These are phyloP conservation scores for Penicillium maclennaniae DNA, from an alignment of 495 filamentous ascomycete genomes.

Conservation along the genomic window DNA sequence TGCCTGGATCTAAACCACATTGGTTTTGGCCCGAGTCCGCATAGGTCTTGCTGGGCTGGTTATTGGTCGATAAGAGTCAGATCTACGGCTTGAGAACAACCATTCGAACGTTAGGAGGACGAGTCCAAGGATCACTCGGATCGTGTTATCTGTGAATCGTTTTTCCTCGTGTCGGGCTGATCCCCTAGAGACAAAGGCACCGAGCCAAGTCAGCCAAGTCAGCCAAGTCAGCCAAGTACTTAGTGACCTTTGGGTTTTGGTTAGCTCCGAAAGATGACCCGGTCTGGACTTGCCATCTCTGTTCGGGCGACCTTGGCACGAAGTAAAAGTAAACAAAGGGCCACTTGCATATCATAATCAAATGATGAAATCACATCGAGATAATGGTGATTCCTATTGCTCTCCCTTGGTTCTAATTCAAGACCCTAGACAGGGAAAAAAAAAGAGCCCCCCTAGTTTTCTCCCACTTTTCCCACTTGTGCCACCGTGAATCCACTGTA, in stretches of 20 bases:
- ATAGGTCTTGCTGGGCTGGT: not conserved
- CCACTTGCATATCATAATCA: not conserved
- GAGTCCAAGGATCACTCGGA: not conserved
- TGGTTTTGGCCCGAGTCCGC: not conserved
- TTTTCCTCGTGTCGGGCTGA: not conserved
- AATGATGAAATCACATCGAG: not conserved
- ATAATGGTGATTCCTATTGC: not conserved
- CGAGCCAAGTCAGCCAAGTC: not conserved
- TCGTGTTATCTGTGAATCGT: not conserved
- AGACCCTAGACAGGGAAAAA: not conserved
- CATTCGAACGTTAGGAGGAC: not conserved
- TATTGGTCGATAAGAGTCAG: slow-evolving; percentile 8
- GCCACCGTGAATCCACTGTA: not conserved
- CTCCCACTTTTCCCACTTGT: not conserved
- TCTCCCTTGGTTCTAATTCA: not conserved
- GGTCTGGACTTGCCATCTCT: not conserved
- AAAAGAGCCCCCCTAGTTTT: too few species aligned
- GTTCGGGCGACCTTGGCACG: not conserved
- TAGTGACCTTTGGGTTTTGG: not conserved
- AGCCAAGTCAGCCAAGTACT: not conserved
- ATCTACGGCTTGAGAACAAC: slow-evolving; percentile 1
- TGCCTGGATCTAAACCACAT: slow-evolving; percentile 13
- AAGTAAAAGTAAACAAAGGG: not conserved
- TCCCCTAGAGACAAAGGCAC: not conserved
- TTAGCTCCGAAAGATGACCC: not conserved